Evolutionary conservation across 2,329 filamentous ascomycete genomes (phyloP).

Genomic region (Colletotrichum liriopes): DNA sequence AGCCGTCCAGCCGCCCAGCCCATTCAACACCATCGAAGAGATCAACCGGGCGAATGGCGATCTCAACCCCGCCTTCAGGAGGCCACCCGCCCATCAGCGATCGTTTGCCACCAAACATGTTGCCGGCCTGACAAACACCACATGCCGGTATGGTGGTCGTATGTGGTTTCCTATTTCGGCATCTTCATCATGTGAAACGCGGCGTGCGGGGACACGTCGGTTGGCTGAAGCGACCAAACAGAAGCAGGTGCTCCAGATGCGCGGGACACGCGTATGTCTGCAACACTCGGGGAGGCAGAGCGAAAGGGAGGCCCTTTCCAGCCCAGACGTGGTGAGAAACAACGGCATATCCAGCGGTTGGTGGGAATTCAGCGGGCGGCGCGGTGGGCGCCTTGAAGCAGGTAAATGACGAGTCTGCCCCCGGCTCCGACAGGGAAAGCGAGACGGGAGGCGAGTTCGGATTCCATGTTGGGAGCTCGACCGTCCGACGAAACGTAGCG

Average conservation of each 20-base stretch:
- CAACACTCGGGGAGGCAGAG: conserved; percentile 15
- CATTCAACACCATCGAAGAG: not conserved
- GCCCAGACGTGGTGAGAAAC: not conserved
- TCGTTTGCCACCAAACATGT: conserved; percentile 11
- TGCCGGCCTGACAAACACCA: conserved; percentile 4
- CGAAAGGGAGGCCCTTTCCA: not conserved
- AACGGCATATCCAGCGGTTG: conserved; percentile 2
- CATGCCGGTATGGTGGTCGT: conserved; percentile 10
- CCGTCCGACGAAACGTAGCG: not conserved
- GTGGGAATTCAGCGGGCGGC: conserved; percentile 4
- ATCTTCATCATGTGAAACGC: conserved; percentile 32
- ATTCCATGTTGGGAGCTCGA: not conserved
- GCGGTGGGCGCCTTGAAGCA: conserved; percentile 4
- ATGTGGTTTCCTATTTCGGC: conserved; percentile 14
- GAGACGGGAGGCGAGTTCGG: not conserved
- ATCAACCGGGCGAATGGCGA: not conserved
- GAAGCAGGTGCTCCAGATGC: conserved; percentile 1
- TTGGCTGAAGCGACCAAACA: not conserved
- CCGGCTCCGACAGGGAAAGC: not conserved
- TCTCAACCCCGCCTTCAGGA: not conserved
- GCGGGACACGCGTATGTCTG: conserved; percentile 29
- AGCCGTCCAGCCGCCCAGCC: not conserved
- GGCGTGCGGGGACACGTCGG: conserved; percentile 19
- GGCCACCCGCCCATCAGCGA: conserved; percentile 5
- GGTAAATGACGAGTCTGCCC: not conserved